These are phyloP conservation scores for Paramecium bursaria DNA, from an alignment of 73 alveolate genomes.

Conservation along the genomic window DNA sequence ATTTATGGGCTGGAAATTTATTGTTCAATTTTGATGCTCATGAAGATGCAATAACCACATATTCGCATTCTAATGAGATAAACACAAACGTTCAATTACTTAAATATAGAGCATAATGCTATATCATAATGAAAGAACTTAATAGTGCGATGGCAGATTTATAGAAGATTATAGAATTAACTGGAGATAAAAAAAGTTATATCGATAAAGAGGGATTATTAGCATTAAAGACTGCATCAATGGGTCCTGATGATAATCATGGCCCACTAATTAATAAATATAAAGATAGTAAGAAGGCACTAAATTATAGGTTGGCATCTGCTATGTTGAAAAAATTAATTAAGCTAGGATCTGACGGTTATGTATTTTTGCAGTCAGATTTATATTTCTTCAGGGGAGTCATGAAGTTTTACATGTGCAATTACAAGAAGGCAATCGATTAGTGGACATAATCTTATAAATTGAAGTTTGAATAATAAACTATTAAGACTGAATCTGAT, in stretches of 20 bases:
- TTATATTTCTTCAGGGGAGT: conserved; percentile 62
- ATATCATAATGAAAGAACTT: conserved; percentile 50
- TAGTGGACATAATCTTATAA: conserved; percentile 49
- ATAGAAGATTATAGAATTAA: conserved; percentile 58
- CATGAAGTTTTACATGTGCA: conserved; percentile 51
- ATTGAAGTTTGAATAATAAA: conserved; percentile 35
- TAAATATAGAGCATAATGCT: conserved; percentile 62
- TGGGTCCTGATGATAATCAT: conserved; percentile 59
- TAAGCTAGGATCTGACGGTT: conserved; percentile 36
- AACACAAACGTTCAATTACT: conserved; percentile 53
- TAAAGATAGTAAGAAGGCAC: neutral
- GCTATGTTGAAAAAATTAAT: conserved; percentile 31
- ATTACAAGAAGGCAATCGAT: conserved; percentile 59
- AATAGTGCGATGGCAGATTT: conserved; percentile 60
- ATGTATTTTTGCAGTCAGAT: conserved; percentile 49
- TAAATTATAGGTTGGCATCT: conserved; percentile 39
- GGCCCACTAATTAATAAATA: neutral
- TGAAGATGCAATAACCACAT: conserved; percentile 67
- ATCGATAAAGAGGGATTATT: conserved; percentile 53
- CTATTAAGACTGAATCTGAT: neutral
- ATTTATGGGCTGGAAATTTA: conserved; percentile 72
- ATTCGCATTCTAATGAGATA: conserved; percentile 64
- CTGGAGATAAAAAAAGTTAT: conserved; percentile 63
- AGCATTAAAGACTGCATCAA: conserved; percentile 60
- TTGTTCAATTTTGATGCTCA: conserved; percentile 61